phyloP scores from a whole-genome alignment of 306 rosid genomes.

The Canavalia ensiformis region DNA sequence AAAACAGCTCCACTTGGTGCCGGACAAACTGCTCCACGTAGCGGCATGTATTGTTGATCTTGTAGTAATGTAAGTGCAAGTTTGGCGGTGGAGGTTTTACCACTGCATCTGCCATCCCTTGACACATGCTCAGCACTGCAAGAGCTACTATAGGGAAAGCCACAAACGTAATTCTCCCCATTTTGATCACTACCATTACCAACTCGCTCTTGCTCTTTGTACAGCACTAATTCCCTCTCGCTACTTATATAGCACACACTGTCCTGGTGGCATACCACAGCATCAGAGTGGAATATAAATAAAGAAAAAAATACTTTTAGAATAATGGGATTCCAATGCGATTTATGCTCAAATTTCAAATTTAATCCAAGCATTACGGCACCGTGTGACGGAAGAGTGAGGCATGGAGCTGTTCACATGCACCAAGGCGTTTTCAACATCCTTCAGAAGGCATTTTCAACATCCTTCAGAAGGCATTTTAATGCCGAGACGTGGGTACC shows the following conservation, averaged over 20 bases:
- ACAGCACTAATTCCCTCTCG: constrained; percentile 21
- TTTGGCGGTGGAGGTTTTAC: constrained; percentile 36
- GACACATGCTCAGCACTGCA: constrained; percentile 50
- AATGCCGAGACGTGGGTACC: constrained; percentile 29
- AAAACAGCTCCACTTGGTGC: constrained; percentile 61
- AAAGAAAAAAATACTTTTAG: neutral
- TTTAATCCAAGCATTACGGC: constrained; percentile 51
- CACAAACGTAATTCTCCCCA: constrained; percentile 46
- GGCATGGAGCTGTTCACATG: constrained; percentile 66
- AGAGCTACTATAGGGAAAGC: constrained; percentile 47
- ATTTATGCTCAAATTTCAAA: constrained; percentile 6
- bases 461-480: constrained; percentile 50
- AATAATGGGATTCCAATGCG: constrained; percentile 34
- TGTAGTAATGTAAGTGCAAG: constrained; percentile 76
- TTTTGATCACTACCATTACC: constrained; percentile 29
- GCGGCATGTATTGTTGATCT: constrained; percentile 52
- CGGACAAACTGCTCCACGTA: constrained; percentile 63
- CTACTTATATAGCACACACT: constrained; percentile 43
- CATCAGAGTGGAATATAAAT: constrained; percentile 27
- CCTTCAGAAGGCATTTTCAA: constrained; percentile 46
- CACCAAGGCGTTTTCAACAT: constrained; percentile 47
- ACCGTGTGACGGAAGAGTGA: constrained; percentile 56
- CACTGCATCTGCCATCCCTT: constrained; percentile 43
- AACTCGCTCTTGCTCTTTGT: constrained; percentile 32
- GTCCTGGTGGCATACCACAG: constrained; percentile 40